Evolutionary conservation across 1,139 yeast genomes (phyloP).

Genomic region (Candida sanyaensis): DNA sequence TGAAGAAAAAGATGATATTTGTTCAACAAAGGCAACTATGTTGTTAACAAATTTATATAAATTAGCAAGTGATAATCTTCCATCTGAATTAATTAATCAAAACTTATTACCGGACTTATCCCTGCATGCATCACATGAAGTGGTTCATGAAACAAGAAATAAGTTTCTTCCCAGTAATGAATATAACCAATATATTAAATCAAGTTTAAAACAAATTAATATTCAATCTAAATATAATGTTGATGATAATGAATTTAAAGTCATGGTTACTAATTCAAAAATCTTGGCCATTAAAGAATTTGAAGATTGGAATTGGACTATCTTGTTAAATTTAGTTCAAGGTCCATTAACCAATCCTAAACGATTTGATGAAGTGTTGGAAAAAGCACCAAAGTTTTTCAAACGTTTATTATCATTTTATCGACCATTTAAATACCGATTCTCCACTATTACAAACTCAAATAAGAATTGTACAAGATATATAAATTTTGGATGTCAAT

Average conservation of each 20-base stretch:
- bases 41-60: slow-evolving; percentile 64
- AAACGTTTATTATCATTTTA: slow-evolving; percentile 84
- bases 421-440: slow-evolving; percentile 87
- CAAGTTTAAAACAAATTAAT: slow-evolving; percentile 40
- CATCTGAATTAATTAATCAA: slow-evolving; percentile 30
- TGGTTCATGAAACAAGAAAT: slow-evolving; percentile 24
- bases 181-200: slow-evolving; percentile 24
- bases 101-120: slow-evolving; percentile 20
- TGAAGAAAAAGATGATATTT: slow-evolving; percentile 39
- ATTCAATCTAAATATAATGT: slow-evolving; percentile 52
- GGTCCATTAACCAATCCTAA: slow-evolving; percentile 78
- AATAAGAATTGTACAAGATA: slow-evolving; percentile 55
- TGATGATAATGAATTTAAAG: slow-evolving; percentile 73
- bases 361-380: slow-evolving; percentile 75
- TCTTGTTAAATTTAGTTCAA: slow-evolving; percentile 64
- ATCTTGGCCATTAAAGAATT: slow-evolving; percentile 79
- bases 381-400: slow-evolving; percentile 76
- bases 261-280: slow-evolving; percentile 64
- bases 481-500: slow-evolving; percentile 70
- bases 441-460: slow-evolving; percentile 49
- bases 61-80: slow-evolving; percentile 56
- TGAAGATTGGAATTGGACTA: slow-evolving; percentile 86
- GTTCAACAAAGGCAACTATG: slow-evolving; percentile 58
- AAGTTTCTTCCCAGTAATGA: slow-evolving; percentile 17
- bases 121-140: slow-evolving; percentile 13